phyloP scores from a whole-genome alignment of 2,329 filamentous ascomycete genomes.

The Colletotrichum aenigma region DNA sequence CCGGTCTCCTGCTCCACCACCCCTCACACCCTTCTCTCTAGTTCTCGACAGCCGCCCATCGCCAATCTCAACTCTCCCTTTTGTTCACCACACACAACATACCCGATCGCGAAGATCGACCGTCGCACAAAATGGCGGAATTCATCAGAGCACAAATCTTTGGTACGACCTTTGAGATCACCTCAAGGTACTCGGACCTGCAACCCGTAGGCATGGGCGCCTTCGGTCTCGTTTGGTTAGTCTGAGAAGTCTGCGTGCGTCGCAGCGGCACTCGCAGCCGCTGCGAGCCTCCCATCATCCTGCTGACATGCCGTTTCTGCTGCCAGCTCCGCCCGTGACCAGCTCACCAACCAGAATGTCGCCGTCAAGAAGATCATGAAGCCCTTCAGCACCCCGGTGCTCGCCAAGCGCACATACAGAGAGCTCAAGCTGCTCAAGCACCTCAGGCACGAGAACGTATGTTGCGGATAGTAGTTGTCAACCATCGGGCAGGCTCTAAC shows the following conservation, averaged over 20 bases:
- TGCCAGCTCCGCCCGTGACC: slow-evolving; percentile 89
- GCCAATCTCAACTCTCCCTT: neutral
- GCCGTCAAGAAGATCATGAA: slow-evolving; percentile 99
- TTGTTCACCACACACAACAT: neutral
- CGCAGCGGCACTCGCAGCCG: neutral
- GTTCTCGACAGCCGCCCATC: neutral
- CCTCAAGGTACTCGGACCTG: slow-evolving; percentile 95
- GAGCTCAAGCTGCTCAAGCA: slow-evolving; percentile 98
- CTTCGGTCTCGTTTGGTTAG: slow-evolving; percentile 96
- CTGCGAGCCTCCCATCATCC: neutral
- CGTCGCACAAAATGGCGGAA: slow-evolving; percentile 81
- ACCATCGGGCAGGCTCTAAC: slow-evolving; percentile 21
- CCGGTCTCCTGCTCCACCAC: neutral
- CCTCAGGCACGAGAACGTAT: slow-evolving; percentile 92
- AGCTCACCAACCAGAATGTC: slow-evolving; percentile 95
- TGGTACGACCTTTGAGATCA: slow-evolving; percentile 99
- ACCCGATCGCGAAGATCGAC: slow-evolving; percentile 8
- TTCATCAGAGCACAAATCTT: slow-evolving; percentile 99
- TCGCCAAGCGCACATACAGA: slow-evolving; percentile 96
- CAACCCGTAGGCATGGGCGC: slow-evolving; percentile 99
- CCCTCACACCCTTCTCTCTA: slow-evolving; percentile 1
- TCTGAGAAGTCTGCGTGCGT: slow-evolving; percentile 19
- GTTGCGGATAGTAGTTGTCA: slow-evolving; percentile 16
- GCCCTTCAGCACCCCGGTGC: slow-evolving; percentile 97
- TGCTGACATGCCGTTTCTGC: neutral